Percentiles rank a stretch among this genome's conserved stretches.
Conservation (phyloP, 768 basidiomycete species). For the Tephrocybe sp. region DNA sequence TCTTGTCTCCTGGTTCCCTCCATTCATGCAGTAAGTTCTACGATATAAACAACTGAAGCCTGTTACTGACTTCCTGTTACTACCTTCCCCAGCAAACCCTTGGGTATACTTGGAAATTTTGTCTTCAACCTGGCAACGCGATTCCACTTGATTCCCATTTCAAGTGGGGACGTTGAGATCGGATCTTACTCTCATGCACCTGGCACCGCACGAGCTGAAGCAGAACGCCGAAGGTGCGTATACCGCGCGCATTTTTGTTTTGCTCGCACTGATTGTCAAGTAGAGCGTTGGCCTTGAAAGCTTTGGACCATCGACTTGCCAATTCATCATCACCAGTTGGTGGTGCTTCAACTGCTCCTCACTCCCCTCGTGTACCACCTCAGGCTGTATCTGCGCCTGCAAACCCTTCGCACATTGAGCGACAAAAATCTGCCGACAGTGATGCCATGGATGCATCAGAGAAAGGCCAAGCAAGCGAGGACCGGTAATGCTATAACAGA, state of each 20-base stretch:
- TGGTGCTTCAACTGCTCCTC: slow-evolving; percentile 31
- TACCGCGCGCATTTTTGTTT: not conserved
- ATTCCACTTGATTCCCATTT: slow-evolving; percentile 72
- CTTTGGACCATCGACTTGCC: slow-evolving; percentile 90
- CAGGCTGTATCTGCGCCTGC: slow-evolving; percentile 27
- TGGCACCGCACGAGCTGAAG: slow-evolving; percentile 91
- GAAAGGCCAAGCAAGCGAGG: slow-evolving; percentile 28
- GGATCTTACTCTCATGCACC: slow-evolving; percentile 74
- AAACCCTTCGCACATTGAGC: slow-evolving; percentile 18
- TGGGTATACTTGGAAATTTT: slow-evolving; percentile 63
- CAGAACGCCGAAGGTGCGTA: slow-evolving; percentile 85
- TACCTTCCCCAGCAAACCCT: slow-evolving; percentile 53
- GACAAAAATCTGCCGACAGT: slow-evolving; percentile 32
- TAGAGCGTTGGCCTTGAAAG: slow-evolving; percentile 95
- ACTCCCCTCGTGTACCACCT: slow-evolving; percentile 30
- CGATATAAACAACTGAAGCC: not conserved
- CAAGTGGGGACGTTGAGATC: slow-evolving; percentile 63
- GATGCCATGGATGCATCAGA: slow-evolving; percentile 34
- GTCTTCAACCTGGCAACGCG: slow-evolving; percentile 65
- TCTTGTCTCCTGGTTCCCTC: slow-evolving; percentile 95
- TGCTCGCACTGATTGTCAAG: slow-evolving; percentile 8
- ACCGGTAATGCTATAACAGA: slow-evolving; percentile 16
- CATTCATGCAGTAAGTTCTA: slow-evolving; percentile 79
- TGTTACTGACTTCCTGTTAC: not conserved
- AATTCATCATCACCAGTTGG: slow-evolving; percentile 48